Evolutionary conservation across 306 rosid genomes (phyloP), one percentile per base, ranked within the genome.

Genomic region (Lablab purpureus): DNA sequence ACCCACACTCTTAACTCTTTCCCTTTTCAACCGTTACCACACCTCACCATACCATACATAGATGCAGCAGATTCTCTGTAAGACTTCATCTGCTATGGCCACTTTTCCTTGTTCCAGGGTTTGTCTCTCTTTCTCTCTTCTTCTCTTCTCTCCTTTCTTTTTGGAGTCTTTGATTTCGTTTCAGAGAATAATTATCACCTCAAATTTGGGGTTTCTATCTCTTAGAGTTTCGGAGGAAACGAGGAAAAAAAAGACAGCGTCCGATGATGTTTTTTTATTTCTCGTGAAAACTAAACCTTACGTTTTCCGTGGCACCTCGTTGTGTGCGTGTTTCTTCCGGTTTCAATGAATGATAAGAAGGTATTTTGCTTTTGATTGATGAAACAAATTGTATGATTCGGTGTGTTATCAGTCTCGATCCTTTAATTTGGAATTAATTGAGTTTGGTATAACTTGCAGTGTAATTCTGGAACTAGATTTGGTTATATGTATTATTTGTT

Each of bases 11-110:
- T 28, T 56, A 22, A 56, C 73, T 78, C 25, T 12, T 56, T 28
- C 47, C 64, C 22, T 65, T 65, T 37, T n/a, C 23, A 34, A 64
- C 10, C n/a, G 2, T 40, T 10, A 11, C 49, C 5, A 12, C 11
- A 11, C 13, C 45, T 9, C 15, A 40, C 49, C 49, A 34, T 34
- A 30, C 1, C 10, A 43, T 6, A 11, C 5, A 18, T 22, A 67
- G 52, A 67, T 67, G 36, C 49, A 86, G 89, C 89, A 84, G 84
- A 88, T 88, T 91, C 81, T 91, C 78, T 84, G 84, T 13, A 93
- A 62, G 76, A 87, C 89, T 28, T 86, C 96, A 15, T 86, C 84
- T 52, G 89, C 98, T 58, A 87, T 91, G 92, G 86, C 94, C 67
- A 63, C 93, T 73, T 19, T 90, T 13, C 84, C 94, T 74, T 85